A percentile compares a stretch with the other conserved stretches of the same genome.
Conservation (phyloP, 306 rosid species). For the Sesbania bispinosa region DNA sequence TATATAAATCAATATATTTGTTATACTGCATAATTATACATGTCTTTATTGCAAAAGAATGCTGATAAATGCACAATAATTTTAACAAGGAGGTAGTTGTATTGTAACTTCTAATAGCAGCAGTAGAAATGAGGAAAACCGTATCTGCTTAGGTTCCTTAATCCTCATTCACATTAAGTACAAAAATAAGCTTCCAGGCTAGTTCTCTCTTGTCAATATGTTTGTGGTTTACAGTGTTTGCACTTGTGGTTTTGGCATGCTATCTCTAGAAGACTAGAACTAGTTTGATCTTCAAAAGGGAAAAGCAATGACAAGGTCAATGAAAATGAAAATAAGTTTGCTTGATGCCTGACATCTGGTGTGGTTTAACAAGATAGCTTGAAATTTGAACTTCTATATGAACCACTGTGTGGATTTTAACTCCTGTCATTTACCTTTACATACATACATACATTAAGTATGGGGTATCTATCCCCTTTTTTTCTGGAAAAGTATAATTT, state of each 20-base stretch:
- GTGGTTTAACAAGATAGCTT: not conserved
- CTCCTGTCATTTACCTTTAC: no score
- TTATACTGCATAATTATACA: not conserved
- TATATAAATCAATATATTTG: not conserved
- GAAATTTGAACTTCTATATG: not conserved
- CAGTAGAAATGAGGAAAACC: not conserved
- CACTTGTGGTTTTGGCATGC: constrained; percentile 15
- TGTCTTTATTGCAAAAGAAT: not conserved
- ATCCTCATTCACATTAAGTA: not conserved
- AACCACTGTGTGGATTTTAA: not conserved
- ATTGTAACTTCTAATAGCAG: not conserved
- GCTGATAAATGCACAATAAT: not conserved
- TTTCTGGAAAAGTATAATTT: constrained; percentile 18
- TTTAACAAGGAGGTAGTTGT: not conserved
- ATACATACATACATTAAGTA: no score
- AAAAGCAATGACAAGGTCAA: not conserved
- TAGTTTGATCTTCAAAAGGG: not conserved
- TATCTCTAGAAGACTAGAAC: not conserved
- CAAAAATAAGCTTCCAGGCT: not conserved
- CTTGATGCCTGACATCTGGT: not conserved
- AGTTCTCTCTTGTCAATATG: not conserved
- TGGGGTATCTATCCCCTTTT: no score
- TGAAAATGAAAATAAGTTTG: not conserved
- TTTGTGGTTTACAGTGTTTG: not conserved
- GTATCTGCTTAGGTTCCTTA: not conserved